Conservation (phyloP, 805 yeast species). For the Kregervanrija delftensis region DNA sequence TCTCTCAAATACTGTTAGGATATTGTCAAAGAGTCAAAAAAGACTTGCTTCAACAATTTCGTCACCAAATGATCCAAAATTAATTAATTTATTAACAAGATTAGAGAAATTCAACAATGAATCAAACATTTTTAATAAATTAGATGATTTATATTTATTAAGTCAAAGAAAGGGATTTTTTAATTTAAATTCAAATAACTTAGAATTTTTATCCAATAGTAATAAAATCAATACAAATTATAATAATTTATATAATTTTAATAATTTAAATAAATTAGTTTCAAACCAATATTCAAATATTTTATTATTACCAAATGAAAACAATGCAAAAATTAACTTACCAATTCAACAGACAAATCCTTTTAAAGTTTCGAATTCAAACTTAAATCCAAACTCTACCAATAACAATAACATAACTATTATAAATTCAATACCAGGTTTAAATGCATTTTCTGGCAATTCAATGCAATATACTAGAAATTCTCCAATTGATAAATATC, state of each 20-base stretch:
- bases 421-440: slow-evolving; percentile 13
- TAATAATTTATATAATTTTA: slow-evolving; percentile 23
- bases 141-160: slow-evolving; percentile 24
- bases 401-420: neutral
- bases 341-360: no score
- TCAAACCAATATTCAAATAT: slow-evolving; percentile 18
- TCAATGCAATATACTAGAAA: slow-evolving; percentile 7
- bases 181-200: slow-evolving; percentile 22
- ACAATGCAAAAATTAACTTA: neutral
- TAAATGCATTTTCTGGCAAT: slow-evolving; percentile 8
- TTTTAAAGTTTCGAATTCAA: no score
- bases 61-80: slow-evolving; percentile 23
- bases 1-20: no score
- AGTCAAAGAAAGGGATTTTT: slow-evolving; percentile 29
- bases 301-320: slow-evolving; percentile 16
- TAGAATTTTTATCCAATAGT: slow-evolving; percentile 24
- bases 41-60: slow-evolving; percentile 23
- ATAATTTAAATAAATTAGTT: slow-evolving; percentile 21
- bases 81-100: slow-evolving; percentile 22
- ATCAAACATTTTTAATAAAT: slow-evolving; percentile 22
- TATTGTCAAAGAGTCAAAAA: neutral
- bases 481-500: slow-evolving; percentile 22
- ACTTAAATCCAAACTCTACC: no score
- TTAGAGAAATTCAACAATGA: slow-evolving; percentile 23
- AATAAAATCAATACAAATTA: slow-evolving; percentile 16